Percentiles rank a stretch among this genome's conserved stretches.
phyloP scores from a whole-genome alignment of 2,329 filamentous ascomycete genomes.

The Arthrobotrys sphaeroides region DNA sequence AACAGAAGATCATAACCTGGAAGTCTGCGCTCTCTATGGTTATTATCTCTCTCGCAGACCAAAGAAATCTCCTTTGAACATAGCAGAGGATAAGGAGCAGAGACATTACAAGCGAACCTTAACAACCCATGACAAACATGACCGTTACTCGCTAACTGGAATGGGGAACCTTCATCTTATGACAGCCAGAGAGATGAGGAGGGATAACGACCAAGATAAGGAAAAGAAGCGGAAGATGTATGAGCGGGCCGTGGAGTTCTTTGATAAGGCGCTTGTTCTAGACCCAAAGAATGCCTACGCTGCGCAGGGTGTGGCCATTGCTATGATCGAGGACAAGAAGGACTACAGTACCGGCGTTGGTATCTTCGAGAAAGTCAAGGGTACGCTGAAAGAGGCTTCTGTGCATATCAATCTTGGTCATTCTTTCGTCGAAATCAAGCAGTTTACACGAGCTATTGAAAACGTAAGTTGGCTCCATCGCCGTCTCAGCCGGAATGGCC shows the following conservation, averaged over 20 bases:
- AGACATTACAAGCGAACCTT: slow-evolving; percentile 96
- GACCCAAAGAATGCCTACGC: slow-evolving; percentile 96
- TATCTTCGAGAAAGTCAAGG: slow-evolving; percentile 88
- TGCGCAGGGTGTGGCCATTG: slow-evolving; percentile 93
- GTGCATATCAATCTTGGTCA: slow-evolving; percentile 94
- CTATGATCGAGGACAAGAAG: slow-evolving; percentile 91
- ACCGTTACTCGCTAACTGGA: slow-evolving; percentile 92
- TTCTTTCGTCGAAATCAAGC: slow-evolving; percentile 86
- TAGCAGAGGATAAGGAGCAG: slow-evolving; percentile 89
- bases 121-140: slow-evolving; percentile 94
- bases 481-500: too few species aligned
- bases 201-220: slow-evolving; percentile 87
- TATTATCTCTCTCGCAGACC: slow-evolving; percentile 91
- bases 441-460: slow-evolving; percentile 91
- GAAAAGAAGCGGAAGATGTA: slow-evolving; percentile 89
- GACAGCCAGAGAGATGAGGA: slow-evolving; percentile 91
- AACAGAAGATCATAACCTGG: slow-evolving; percentile 82
- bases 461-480: slow-evolving; percentile 64
- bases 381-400: slow-evolving; percentile 86
- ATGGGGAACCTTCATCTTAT: slow-evolving; percentile 92
- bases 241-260: slow-evolving; percentile 94
- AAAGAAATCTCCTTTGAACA: slow-evolving; percentile 80
- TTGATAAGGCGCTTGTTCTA: slow-evolving; percentile 94
- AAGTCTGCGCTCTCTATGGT: slow-evolving; percentile 90
- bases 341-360: slow-evolving; percentile 82